Evolutionary conservation across 2,329 filamentous ascomycete species (phyloP).

Genomic region (Periglandula ipomoeae): DNA sequence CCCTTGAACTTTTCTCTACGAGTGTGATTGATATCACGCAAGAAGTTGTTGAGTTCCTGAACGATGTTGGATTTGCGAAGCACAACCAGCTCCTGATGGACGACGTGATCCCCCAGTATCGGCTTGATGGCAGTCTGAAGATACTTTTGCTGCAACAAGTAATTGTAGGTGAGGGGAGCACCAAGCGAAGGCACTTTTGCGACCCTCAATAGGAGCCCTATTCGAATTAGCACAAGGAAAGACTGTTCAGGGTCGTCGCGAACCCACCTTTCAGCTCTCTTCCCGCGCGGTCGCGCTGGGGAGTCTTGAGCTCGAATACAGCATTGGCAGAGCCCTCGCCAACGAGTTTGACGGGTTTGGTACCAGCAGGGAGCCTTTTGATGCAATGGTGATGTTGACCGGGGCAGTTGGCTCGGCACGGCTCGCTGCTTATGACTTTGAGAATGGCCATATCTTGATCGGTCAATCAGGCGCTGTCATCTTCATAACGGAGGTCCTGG

Average conservation of each 20-base stretch:
- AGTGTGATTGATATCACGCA: slow-evolving; percentile 37
- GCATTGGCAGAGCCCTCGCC: slow-evolving; percentile 71
- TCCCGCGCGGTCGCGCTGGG: slow-evolving; percentile 21
- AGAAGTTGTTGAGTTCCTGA: slow-evolving; percentile 40
- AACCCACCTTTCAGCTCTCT: slow-evolving; percentile 26
- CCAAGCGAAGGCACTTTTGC: slow-evolving; percentile 26
- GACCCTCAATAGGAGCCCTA: slow-evolving; percentile 29
- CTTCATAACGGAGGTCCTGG: slow-evolving; percentile 8
- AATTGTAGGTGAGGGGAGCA: slow-evolving; percentile 25
- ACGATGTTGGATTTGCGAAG: slow-evolving; percentile 27
- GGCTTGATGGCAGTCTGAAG: slow-evolving; percentile 25
- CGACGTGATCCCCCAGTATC: slow-evolving; percentile 24
- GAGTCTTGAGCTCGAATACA: slow-evolving; percentile 53
- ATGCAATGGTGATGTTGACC: slow-evolving; percentile 11
- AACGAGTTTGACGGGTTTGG: slow-evolving; percentile 31
- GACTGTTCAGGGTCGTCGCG: background rate
- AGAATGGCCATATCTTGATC: slow-evolving; percentile 15
- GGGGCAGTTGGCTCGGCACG: slow-evolving; percentile 4
- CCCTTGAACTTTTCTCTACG: slow-evolving; percentile 37
- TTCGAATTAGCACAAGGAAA: background rate
- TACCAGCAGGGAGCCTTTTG: slow-evolving; percentile 24
- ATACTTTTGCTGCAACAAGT: slow-evolving; percentile 28
- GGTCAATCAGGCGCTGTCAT: slow-evolving; percentile 15
- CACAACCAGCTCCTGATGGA: slow-evolving; percentile 29
- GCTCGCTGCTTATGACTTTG: slow-evolving; percentile 11